phyloP scores from a whole-genome alignment of 805 yeast genomes.

The Ogataea methylovora region DNA sequence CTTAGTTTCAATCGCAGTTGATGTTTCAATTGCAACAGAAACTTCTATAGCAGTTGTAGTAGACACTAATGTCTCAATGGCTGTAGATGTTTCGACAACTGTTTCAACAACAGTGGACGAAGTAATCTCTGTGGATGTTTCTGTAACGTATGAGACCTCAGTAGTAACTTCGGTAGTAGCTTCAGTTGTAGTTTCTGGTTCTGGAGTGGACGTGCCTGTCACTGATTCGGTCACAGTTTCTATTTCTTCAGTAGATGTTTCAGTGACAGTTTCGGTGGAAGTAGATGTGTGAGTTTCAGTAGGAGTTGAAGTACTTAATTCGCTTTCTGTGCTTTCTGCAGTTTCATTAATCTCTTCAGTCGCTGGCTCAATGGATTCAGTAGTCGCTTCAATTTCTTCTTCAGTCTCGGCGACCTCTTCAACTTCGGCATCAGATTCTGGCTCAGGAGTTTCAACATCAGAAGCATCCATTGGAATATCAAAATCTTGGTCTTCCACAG shows the following conservation, averaged over 20 bases:
- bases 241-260: background rate
- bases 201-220: background rate
- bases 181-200: background rate
- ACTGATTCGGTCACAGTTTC: background rate
- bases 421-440: background rate
- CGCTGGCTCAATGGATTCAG: background rate
- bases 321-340: too few relatives aligned
- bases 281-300: too few relatives aligned
- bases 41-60: constrained; percentile 3
- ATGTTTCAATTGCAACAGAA: constrained; percentile 4
- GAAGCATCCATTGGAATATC: background rate
- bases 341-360: background rate
- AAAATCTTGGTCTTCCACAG: background rate
- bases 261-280: background rate
- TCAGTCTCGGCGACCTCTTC: background rate
- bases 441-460: background rate
- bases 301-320: too few relatives aligned
- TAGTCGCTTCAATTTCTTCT: constrained; percentile 1
- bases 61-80: constrained; percentile 1
- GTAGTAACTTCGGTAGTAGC: constrained; percentile 4
- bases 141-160: background rate
- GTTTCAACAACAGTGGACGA: constrained; percentile 4
- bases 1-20: constrained; percentile 2
- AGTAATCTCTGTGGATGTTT: background rate
- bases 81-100: background rate